Evolutionary conservation across 1,139 yeast species (phyloP).

Genomic region (Debaryomyces psychrophilus): DNA sequence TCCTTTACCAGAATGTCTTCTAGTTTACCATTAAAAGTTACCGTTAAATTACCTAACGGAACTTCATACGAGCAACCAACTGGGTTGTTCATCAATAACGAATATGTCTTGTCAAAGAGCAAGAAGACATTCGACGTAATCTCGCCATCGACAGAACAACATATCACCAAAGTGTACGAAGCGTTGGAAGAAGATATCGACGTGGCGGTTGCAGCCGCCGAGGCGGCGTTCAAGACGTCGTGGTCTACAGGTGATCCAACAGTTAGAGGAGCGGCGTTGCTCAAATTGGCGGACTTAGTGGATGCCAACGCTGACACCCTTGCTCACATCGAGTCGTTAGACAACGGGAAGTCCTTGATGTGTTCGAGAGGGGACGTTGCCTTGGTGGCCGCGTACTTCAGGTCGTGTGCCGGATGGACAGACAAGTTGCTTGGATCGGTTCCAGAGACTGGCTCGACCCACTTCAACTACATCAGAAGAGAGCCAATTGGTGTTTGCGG

Average conservation of each 20-base stretch:
- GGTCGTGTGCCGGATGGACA: slow-evolving; percentile 84
- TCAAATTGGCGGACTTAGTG: slow-evolving; percentile 65
- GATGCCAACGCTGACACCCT: slow-evolving; percentile 61
- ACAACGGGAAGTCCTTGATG: slow-evolving; percentile 75
- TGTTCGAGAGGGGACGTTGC: slow-evolving; percentile 59
- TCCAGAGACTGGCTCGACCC: slow-evolving; percentile 62
- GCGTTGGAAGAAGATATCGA: slow-evolving; percentile 75
- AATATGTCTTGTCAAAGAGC: slow-evolving; percentile 34
- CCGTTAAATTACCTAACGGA: slow-evolving; percentile 65
- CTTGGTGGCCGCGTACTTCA: slow-evolving; percentile 62
- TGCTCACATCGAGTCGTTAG: slow-evolving; percentile 73
- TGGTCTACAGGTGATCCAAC: slow-evolving; percentile 45
- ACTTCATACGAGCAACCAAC: slow-evolving; percentile 60
- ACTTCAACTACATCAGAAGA: slow-evolving; percentile 59
- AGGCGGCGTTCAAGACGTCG: slow-evolving; percentile 57
- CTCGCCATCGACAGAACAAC: slow-evolving; percentile 70
- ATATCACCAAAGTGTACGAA: slow-evolving; percentile 64
- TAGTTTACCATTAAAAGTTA: slow-evolving; percentile 46
- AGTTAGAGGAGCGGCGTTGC: slow-evolving; percentile 54
- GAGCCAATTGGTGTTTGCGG: slow-evolving; percentile 85
- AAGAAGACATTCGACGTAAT: slow-evolving; percentile 64
- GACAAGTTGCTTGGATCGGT: slow-evolving; percentile 75
- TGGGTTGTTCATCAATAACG: slow-evolving; percentile 64
- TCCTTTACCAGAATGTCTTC: slow-evolving; percentile 16
- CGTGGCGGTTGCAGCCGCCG: slow-evolving; percentile 78